Percentiles rank a stretch among this genome's conserved stretches.
phyloP scores from a whole-genome alignment of 2,329 filamentous ascomycete species.

The Diaporthe eres region DNA sequence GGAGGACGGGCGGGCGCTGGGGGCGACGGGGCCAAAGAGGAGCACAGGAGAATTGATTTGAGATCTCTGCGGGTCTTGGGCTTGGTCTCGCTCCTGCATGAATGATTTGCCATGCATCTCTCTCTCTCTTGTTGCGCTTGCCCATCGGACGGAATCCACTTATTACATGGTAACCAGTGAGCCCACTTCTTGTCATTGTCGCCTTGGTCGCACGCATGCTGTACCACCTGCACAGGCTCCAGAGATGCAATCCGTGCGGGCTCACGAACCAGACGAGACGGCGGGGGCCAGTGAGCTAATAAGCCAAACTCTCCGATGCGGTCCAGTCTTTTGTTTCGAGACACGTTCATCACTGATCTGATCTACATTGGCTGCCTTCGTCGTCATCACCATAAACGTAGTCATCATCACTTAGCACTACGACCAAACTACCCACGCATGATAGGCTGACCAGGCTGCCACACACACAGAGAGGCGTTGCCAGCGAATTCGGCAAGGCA shows the following conservation, averaged over 20 bases:
- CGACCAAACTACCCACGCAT: not conserved
- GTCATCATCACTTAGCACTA: not conserved
- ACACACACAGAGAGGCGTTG: not conserved
- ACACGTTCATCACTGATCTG: not conserved
- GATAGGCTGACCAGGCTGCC: slow-evolving; percentile 11
- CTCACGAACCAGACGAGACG: slow-evolving; percentile 4
- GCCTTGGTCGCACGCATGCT: not conserved
- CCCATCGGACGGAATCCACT: slow-evolving; percentile 15
- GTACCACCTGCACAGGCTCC: not conserved
- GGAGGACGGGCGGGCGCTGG: not conserved
- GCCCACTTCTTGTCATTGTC: not conserved
- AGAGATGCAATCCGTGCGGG: not conserved
- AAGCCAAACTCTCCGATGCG: slow-evolving; percentile 16
- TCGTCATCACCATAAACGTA: not conserved
- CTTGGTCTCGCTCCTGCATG: slow-evolving; percentile 1
- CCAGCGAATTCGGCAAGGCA: slow-evolving; percentile 20
- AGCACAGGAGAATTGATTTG: slow-evolving; percentile 30
- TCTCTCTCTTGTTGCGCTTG: not conserved
- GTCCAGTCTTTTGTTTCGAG: slow-evolving; percentile 25
- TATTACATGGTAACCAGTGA: not conserved
- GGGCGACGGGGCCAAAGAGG: slow-evolving; percentile 4
- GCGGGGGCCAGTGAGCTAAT: slow-evolving; percentile 2
- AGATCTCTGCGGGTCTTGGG: slow-evolving; percentile 30
- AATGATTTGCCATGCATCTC: slow-evolving; percentile 27
- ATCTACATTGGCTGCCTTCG: not conserved